Percentiles rank a stretch among this genome's conserved stretches.
phyloP scores from a whole-genome alignment of 495 filamentous ascomycete genomes.

The Aspergillus bertholletiae region DNA sequence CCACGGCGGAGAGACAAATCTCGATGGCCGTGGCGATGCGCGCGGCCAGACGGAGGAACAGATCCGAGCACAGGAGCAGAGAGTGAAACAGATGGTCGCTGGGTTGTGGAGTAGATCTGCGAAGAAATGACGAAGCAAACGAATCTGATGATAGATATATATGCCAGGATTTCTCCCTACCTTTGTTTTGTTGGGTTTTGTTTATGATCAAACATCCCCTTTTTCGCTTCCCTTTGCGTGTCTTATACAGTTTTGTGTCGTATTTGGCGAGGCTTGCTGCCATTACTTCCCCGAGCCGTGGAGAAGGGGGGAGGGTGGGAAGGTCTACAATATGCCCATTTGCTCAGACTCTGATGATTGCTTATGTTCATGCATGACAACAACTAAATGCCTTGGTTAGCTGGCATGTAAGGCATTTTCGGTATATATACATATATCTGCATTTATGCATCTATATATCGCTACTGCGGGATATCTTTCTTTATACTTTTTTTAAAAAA shows the following conservation, averaged over 20 bases:
- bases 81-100: slow-evolving; percentile 56
- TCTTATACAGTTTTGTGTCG: too few relatives aligned
- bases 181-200: too few relatives aligned
- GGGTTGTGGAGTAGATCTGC: slow-evolving; percentile 51
- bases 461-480: too few relatives aligned
- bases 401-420: not conserved
- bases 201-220: too few relatives aligned
- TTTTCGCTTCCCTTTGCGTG: too few relatives aligned
- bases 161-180: not conserved
- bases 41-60: slow-evolving; percentile 62
- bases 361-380: not conserved
- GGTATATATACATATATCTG: not conserved
- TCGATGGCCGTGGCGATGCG: slow-evolving; percentile 56
- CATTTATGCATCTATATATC: not conserved
- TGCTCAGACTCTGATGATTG: not conserved
- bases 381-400: not conserved
- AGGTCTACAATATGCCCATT: not conserved
- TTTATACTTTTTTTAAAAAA: too few relatives aligned
- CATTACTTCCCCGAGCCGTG: too few relatives aligned
- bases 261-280: too few relatives aligned
- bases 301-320: too few relatives aligned
- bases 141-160: not conserved
- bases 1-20: slow-evolving; percentile 39
- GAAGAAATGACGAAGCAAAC: slow-evolving; percentile 19
- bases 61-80: slow-evolving; percentile 58